Conservation (phyloP, 208 protist genomes). For the Acanthamoeba sp. region DNA sequence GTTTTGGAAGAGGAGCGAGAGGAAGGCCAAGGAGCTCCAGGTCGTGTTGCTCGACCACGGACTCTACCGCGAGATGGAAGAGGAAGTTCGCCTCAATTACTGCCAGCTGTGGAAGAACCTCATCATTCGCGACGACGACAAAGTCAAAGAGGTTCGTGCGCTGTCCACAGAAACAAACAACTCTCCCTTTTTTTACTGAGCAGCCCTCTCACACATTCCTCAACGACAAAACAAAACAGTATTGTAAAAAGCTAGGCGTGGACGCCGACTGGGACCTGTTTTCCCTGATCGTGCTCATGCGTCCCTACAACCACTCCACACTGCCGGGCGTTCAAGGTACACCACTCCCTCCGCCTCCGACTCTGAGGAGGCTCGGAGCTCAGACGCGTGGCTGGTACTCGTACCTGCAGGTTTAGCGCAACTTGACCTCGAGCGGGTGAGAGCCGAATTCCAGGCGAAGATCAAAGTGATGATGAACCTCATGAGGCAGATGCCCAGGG, state of each 20-base stretch:
- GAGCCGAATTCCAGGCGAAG: not conserved
- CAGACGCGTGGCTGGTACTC: not conserved
- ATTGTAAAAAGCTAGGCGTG: constrained; percentile 19
- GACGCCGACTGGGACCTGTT: constrained; percentile 49
- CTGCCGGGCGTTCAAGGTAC: constrained; percentile 16
- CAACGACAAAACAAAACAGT: not conserved
- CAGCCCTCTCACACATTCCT: not conserved
- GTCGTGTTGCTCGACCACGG: constrained; percentile 96
- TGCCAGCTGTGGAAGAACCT: constrained; percentile 67
- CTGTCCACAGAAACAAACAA: not conserved
- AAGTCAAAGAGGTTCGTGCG: not conserved
- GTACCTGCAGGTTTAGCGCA: not conserved
- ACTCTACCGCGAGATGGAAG: constrained; percentile 93
- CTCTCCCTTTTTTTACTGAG: too few relatives aligned
- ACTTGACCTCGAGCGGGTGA: constrained; percentile 7
- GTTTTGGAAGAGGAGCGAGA: not conserved
- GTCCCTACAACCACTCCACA: constrained; percentile 30
- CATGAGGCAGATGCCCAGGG: constrained; percentile 35
- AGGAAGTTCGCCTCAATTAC: constrained; percentile 79
- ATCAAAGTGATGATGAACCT: constrained; percentile 8
- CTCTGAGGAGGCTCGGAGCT: not conserved
- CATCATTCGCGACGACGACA: constrained; percentile 64
- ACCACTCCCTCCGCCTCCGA: not conserved
- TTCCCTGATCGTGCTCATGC: constrained; percentile 34
- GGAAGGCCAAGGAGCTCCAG: constrained; percentile 56